Conservation (phyloP, 2,329 filamentous ascomycete species). For the Byssoonygena ceratinophila region DNA sequence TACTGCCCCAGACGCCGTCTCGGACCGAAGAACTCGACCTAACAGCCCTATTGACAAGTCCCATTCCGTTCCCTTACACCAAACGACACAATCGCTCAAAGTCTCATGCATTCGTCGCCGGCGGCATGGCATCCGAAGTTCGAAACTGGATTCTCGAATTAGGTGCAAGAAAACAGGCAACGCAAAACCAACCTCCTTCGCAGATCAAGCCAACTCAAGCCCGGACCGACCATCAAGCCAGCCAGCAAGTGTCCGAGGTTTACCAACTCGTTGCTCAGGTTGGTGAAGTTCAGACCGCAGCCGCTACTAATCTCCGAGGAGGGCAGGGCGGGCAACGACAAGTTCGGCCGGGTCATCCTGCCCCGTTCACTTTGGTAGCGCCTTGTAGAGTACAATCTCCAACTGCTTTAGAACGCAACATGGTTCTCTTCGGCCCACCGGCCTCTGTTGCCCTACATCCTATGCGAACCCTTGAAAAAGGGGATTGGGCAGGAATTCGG, state of each 20-base stretch:
- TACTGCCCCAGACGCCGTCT: slow-evolving; percentile 31
- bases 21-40: slow-evolving; percentile 19
- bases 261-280: slow-evolving; percentile 6
- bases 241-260: not conserved
- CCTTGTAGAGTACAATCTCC: not conserved
- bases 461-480: slow-evolving; percentile 13
- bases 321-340: not conserved
- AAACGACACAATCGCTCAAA: slow-evolving; percentile 25
- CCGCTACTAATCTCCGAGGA: too few relatives aligned
- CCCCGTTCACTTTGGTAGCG: slow-evolving; percentile 8
- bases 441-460: not conserved
- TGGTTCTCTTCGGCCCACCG: slow-evolving; percentile 14
- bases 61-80: slow-evolving; percentile 24
- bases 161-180: slow-evolving; percentile 22
- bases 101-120: slow-evolving; percentile 25
- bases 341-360: slow-evolving; percentile 10
- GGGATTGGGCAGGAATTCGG: slow-evolving; percentile 23
- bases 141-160: slow-evolving; percentile 35
- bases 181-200: slow-evolving; percentile 5
- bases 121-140: slow-evolving; percentile 33
- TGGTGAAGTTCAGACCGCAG: not conserved
- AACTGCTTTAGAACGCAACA: not conserved
- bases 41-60: slow-evolving; percentile 18
- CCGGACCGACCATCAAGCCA: not conserved
- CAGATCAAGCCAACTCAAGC: not conserved